These are phyloP conservation scores for Cordyceps fumosorosea DNA, from an alignment of 2,329 filamentous ascomycete genomes.

Conservation along the genomic window DNA sequence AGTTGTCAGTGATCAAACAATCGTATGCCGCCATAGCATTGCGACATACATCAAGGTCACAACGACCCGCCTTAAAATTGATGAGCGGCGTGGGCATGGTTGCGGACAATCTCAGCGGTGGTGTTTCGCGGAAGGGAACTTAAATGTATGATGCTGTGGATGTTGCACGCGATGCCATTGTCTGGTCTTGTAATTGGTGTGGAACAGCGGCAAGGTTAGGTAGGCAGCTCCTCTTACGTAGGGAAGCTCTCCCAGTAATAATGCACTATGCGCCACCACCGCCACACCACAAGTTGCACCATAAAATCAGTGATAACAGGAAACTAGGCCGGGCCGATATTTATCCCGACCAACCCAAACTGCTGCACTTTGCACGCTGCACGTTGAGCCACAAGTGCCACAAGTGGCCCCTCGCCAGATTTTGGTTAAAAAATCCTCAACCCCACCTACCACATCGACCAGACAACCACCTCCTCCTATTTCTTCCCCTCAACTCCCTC, in stretches of 20 bases:
- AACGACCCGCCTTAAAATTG: conserved; percentile 93
- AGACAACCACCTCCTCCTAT: conserved; percentile 26
- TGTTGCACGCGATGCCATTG: background rate
- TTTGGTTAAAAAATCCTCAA: conserved; percentile 33
- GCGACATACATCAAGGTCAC: conserved; percentile 68
- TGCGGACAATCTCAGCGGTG: conserved; percentile 7
- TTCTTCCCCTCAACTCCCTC: conserved; percentile 25
- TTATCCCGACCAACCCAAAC: conserved; percentile 16
- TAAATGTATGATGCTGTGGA: background rate
- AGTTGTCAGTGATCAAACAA: conserved; percentile 16
- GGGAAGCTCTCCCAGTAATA: background rate
- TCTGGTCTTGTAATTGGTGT: background rate
- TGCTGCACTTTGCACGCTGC: background rate
- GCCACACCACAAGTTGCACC: background rate
- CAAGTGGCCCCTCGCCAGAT: conserved; percentile 19
- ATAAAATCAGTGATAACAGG: no score
- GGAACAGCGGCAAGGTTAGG: background rate
- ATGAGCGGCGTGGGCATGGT: conserved; percentile 79
- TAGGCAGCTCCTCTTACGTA: conserved; percentile 13
- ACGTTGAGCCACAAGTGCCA: conserved; percentile 19
- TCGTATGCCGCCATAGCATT: background rate
- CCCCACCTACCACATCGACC: conserved; percentile 34
- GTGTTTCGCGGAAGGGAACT: background rate
- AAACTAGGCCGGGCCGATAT: conserved; percentile 15
- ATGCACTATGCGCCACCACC: background rate